phyloP scores from a whole-genome alignment of 2,329 filamentous ascomycete species.

The Clarireedia monteithiana region DNA sequence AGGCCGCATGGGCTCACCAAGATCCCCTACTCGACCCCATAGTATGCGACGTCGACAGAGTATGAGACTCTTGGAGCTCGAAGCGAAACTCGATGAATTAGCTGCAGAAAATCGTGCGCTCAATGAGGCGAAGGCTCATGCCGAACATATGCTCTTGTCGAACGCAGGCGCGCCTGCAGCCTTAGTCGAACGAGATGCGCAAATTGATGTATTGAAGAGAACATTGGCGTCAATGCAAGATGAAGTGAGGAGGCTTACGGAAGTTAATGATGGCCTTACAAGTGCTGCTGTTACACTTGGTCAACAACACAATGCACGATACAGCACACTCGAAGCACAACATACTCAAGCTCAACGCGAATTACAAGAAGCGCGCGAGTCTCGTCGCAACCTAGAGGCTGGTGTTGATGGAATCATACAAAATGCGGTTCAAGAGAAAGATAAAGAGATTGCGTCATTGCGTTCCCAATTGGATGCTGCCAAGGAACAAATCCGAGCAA shows the following conservation, averaged over 20 bases:
- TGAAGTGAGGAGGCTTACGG: conserved; percentile 71
- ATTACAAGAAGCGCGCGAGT: conserved; percentile 58
- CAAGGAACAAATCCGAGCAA: conserved; percentile 50
- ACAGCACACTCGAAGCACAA: conserved; percentile 58
- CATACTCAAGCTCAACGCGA: conserved; percentile 60
- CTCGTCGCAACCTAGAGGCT: conserved; percentile 54
- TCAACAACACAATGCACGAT: conserved; percentile 65
- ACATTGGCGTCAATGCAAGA: conserved; percentile 73
- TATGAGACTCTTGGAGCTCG: conserved; percentile 92
- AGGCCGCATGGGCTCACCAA: conserved; percentile 75
- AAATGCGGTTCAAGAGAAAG: conserved; percentile 67
- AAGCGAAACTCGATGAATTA: conserved; percentile 76
- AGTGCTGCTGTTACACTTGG: conserved; percentile 72
- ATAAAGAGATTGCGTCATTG: conserved; percentile 72
- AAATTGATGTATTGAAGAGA: conserved; percentile 75
- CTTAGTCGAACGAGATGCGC: conserved; percentile 73
- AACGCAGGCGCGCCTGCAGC: conserved; percentile 58
- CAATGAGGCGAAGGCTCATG: conserved; percentile 60
- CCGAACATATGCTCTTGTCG: conserved; percentile 56
- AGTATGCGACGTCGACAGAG: conserved; percentile 96
- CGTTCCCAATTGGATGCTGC: conserved; percentile 69
- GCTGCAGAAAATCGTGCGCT: conserved; percentile 77
- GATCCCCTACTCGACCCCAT: conserved; percentile 86
- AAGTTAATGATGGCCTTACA: conserved; percentile 73
- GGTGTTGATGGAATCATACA: conserved; percentile 55